Conservation (phyloP, 2,329 filamentous ascomycete species). For the Apiospora hydei region DNA sequence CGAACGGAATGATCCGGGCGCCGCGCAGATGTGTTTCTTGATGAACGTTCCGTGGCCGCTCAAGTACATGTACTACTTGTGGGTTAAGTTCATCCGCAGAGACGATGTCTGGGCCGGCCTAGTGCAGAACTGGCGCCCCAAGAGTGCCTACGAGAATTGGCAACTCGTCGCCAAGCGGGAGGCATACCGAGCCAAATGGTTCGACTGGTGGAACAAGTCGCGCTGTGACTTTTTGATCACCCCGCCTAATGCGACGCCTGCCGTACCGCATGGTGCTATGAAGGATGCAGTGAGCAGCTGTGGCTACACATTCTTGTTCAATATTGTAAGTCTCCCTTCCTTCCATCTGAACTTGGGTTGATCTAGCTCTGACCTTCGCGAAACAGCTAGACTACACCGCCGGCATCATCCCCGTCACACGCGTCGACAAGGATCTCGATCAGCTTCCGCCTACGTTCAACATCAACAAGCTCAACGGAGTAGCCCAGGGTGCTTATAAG, state of each 20-base stretch:
- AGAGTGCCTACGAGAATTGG: conserved; percentile 83
- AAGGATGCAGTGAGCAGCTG: conserved; percentile 84
- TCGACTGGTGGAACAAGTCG: conserved; percentile 81
- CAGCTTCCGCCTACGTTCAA: conserved; percentile 68
- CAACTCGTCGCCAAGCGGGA: conserved; percentile 80
- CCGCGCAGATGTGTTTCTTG: conserved; percentile 75
- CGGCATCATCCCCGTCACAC: conserved; percentile 84
- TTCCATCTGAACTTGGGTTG: too few relatives aligned
- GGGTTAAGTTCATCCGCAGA: conserved; percentile 81
- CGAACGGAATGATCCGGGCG: conserved; percentile 82
- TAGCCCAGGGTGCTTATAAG: conserved; percentile 84
- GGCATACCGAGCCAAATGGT: conserved; percentile 78
- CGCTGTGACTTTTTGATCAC: conserved; percentile 81
- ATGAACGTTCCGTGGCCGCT: conserved; percentile 76
- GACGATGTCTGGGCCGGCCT: conserved; percentile 83
- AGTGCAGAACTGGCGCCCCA: conserved; percentile 74
- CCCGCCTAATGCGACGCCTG: conserved; percentile 89
- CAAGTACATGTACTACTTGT: conserved; percentile 88
- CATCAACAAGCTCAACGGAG: conserved; percentile 73
- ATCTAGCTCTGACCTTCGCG: conserved; percentile 25
- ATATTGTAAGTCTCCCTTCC: conserved; percentile 65
- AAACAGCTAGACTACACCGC: conserved; percentile 80
- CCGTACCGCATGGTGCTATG: conserved; percentile 88
- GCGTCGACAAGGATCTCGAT: conserved; percentile 76
- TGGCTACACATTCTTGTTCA: conserved; percentile 94